Conservation (phyloP, 1,284 basidiomycete species). For the Puccinia coronata region DNA sequence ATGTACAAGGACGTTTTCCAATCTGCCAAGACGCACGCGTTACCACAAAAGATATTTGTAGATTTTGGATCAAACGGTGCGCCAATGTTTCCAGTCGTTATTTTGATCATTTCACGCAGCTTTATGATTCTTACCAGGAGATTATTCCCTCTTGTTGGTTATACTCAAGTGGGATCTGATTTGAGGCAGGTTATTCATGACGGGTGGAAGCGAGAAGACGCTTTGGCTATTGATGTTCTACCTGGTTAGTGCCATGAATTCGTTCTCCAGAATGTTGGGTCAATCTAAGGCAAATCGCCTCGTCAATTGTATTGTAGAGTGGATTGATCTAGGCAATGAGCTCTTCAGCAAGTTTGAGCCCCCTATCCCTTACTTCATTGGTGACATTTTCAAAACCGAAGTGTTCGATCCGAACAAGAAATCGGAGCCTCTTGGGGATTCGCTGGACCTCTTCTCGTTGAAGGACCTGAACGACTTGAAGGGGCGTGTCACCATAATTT, state of each 20-base stretch:
- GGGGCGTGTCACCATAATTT: slow-evolving; percentile 8
- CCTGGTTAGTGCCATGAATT: neutral
- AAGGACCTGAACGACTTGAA: slow-evolving; percentile 27
- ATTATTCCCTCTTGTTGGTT: neutral
- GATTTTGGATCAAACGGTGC: slow-evolving; percentile 27
- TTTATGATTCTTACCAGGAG: neutral
- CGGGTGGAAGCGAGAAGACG: slow-evolving; percentile 33
- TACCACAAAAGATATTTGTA: slow-evolving; percentile 24
- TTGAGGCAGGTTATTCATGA: slow-evolving; percentile 16
- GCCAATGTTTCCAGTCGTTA: neutral
- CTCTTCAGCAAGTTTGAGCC: neutral
- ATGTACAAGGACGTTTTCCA: slow-evolving; percentile 1
- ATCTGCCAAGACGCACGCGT: neutral
- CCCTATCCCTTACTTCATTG: slow-evolving; percentile 28
- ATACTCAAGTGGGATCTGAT: slow-evolving; percentile 12
- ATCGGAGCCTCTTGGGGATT: too few relatives aligned
- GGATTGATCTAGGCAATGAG: slow-evolving; percentile 5
- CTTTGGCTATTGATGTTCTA: slow-evolving; percentile 5
- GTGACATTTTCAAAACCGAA: slow-evolving; percentile 7
- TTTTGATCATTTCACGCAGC: neutral
- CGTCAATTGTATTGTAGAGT: neutral
- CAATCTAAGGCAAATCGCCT: neutral
- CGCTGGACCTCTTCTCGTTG: slow-evolving; percentile 13
- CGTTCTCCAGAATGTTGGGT: neutral
- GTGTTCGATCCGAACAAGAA: neutral